Percentiles rank a stretch among this genome's conserved stretches.
Conservation (phyloP, 2,329 filamentous ascomycete genomes). For the Xylariaceae sp. region DNA sequence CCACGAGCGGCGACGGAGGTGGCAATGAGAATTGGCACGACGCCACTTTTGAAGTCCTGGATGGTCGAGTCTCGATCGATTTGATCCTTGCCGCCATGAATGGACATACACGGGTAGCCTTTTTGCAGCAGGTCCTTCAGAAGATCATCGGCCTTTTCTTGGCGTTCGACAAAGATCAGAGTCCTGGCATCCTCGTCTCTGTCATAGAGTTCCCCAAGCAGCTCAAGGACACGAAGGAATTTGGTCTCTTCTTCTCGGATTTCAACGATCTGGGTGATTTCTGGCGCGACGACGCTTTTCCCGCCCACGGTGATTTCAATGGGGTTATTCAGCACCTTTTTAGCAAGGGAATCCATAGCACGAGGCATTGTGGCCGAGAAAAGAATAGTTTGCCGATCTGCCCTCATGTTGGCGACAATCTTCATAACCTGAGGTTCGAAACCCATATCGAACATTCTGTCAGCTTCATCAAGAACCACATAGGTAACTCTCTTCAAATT, state of each 20-base stretch:
- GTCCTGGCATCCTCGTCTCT: slow-evolving; percentile 86
- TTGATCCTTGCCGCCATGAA: slow-evolving; percentile 92
- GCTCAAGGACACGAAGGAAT: slow-evolving; percentile 77
- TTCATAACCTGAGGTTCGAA: slow-evolving; percentile 99
- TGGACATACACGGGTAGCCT: slow-evolving; percentile 87
- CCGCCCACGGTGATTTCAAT: slow-evolving; percentile 93
- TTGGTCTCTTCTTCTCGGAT: slow-evolving; percentile 80
- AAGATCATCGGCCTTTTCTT: slow-evolving; percentile 82
- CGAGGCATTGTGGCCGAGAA: slow-evolving; percentile 96
- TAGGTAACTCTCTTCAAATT: slow-evolving; percentile 89
- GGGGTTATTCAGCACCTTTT: slow-evolving; percentile 81
- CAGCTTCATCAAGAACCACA: slow-evolving; percentile 92
- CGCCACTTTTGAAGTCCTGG: slow-evolving; percentile 87
- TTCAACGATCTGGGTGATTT: slow-evolving; percentile 91
- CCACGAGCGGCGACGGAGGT: slow-evolving; percentile 95
- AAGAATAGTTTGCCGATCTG: slow-evolving; percentile 88
- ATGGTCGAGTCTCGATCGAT: slow-evolving; percentile 91
- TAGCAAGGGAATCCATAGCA: slow-evolving; percentile 85
- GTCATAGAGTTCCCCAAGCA: slow-evolving; percentile 83
- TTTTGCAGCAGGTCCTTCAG: slow-evolving; percentile 77
- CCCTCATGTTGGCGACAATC: slow-evolving; percentile 86
- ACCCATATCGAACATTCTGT: slow-evolving; percentile 99
- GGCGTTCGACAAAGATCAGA: slow-evolving; percentile 87
- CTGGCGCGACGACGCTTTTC: slow-evolving; percentile 79
- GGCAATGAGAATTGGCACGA: slow-evolving; percentile 85